Evolutionary conservation across 2,329 filamentous ascomycete genomes (phyloP).

Genomic region (Trichoderma simmonsii): DNA sequence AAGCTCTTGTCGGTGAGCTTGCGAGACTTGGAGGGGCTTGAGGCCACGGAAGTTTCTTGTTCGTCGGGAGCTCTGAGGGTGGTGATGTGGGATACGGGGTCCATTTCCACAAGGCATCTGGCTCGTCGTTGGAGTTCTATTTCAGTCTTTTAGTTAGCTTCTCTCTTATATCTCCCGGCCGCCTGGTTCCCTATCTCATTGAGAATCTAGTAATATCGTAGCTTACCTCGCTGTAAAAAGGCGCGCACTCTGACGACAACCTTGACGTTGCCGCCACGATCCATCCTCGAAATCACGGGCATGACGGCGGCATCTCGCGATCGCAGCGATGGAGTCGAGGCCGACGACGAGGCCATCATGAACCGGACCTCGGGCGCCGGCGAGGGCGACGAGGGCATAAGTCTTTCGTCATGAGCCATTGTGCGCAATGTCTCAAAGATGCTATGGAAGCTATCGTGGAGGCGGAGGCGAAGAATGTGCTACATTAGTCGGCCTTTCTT

Average conservation of each 20-base stretch:
- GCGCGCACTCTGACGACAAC: slow-evolving; percentile 79
- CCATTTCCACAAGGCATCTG: slow-evolving; percentile 87
- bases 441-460: slow-evolving; percentile 39
- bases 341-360: slow-evolving; percentile 62
- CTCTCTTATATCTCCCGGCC: neutral
- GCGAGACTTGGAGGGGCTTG: slow-evolving; percentile 57
- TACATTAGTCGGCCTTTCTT: slow-evolving; percentile 31
- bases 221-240: slow-evolving; percentile 71
- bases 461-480: slow-evolving; percentile 40
- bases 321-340: slow-evolving; percentile 74
- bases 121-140: slow-evolving; percentile 78
- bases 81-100: slow-evolving; percentile 80
- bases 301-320: slow-evolving; percentile 65
- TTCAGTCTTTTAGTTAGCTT: neutral
- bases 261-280: slow-evolving; percentile 71
- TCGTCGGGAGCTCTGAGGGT: slow-evolving; percentile 69
- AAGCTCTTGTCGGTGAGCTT: slow-evolving; percentile 88
- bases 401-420: slow-evolving; percentile 43
- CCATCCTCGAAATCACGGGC: slow-evolving; percentile 53
- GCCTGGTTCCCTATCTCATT: neutral
- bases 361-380: slow-evolving; percentile 31
- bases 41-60: slow-evolving; percentile 33
- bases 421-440: slow-evolving; percentile 39
- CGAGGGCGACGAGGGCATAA: slow-evolving; percentile 44
- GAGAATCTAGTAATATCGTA: neutral